Conservation (phyloP, 2,329 filamentous ascomycete genomes). For the Cucurbitaria berberidis region DNA sequence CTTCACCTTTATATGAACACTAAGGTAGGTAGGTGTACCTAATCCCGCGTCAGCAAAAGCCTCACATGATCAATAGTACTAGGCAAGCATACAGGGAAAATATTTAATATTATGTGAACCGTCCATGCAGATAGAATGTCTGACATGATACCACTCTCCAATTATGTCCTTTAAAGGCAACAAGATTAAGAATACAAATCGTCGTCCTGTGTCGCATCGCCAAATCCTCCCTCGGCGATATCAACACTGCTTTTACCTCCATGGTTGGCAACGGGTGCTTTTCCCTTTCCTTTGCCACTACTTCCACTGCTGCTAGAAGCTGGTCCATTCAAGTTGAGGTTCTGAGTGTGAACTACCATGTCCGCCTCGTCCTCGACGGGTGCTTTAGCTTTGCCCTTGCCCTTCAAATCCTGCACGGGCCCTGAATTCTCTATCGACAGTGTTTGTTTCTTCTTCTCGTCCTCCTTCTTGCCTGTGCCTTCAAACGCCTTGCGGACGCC, state of each 20-base stretch:
- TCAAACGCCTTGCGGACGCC: slow-evolving; percentile 84
- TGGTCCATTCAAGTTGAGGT: slow-evolving; percentile 41
- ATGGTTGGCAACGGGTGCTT: slow-evolving; percentile 43
- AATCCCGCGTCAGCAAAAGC: no score
- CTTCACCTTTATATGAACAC: no score
- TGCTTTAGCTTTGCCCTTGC: slow-evolving; percentile 38
- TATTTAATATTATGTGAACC: not conserved
- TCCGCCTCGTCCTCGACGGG: slow-evolving; percentile 43
- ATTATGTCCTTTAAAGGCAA: not conserved
- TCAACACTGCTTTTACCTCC: slow-evolving; percentile 42
- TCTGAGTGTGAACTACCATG: slow-evolving; percentile 51
- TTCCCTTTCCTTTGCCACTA: slow-evolving; percentile 41
- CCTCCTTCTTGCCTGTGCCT: slow-evolving; percentile 58
- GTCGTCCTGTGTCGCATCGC: slow-evolving; percentile 48
- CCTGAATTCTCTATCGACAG: not conserved
- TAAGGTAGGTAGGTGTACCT: no score
- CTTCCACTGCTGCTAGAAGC: slow-evolving; percentile 9
- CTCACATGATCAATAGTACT: no score
- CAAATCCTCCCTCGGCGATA: slow-evolving; percentile 48
- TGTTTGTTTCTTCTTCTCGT: slow-evolving; percentile 50
- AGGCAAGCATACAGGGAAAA: no score
- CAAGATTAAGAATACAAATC: slow-evolving; percentile 50
- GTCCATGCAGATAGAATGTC: not conserved
- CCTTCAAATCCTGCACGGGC: slow-evolving; percentile 12
- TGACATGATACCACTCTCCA: not conserved